Evolutionary conservation across 1,284 basidiomycete species (phyloP).

Genomic region (Moniliophthora roreri): DNA sequence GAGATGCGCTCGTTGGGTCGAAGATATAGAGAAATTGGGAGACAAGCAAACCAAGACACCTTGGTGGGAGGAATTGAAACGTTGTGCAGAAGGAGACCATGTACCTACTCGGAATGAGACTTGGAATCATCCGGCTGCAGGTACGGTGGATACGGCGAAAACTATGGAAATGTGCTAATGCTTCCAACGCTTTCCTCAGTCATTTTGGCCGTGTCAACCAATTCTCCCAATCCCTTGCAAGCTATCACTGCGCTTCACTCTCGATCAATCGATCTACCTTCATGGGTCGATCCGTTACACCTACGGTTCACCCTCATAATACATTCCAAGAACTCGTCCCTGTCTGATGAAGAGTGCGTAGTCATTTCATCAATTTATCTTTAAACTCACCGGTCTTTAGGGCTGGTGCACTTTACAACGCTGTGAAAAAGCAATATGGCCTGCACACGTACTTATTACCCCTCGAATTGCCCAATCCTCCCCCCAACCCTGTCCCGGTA

Average conservation of each 20-base stretch:
- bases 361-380: slow-evolving; percentile 4
- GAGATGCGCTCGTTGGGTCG: slow-evolving; percentile 66
- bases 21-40: slow-evolving; percentile 46
- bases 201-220: slow-evolving; percentile 76
- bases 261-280: slow-evolving; percentile 61
- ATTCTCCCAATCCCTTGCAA: slow-evolving; percentile 73
- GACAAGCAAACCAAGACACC: slow-evolving; percentile 55
- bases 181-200: slow-evolving; percentile 40
- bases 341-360: slow-evolving; percentile 78
- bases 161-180: not conserved
- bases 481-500: slow-evolving; percentile 63
- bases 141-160: slow-evolving; percentile 41
- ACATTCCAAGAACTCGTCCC: slow-evolving; percentile 65
- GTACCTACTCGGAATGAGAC: slow-evolving; percentile 67
- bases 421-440: slow-evolving; percentile 81
- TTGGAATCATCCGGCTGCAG: slow-evolving; percentile 81
- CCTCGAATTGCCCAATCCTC: slow-evolving; percentile 57
- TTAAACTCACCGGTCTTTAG: slow-evolving; percentile 35
- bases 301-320: slow-evolving; percentile 74
- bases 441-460: slow-evolving; percentile 69
- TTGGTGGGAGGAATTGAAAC: slow-evolving; percentile 81
- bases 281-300: slow-evolving; percentile 73
- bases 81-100: slow-evolving; percentile 74
- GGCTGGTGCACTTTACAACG: slow-evolving; percentile 74
- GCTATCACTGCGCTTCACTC: slow-evolving; percentile 70